Conservation (phyloP, 148 eudicot genomes). For the Cornus suecica region DNA sequence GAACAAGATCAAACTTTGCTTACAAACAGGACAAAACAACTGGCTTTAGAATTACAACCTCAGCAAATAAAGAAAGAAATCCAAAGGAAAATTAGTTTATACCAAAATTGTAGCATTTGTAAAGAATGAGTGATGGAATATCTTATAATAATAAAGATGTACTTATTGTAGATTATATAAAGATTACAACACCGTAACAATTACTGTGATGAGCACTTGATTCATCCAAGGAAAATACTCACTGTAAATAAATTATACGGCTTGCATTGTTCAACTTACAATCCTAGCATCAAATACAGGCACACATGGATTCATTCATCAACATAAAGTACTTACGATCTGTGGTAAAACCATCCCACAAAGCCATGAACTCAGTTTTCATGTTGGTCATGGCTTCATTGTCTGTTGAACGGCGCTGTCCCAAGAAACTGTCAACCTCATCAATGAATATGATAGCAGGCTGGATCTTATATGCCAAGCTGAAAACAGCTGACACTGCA, state of each 20-base stretch:
- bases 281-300: too few species aligned
- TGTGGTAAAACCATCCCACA: constrained; percentile 95
- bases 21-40: background rate
- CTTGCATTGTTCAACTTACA: too few species aligned
- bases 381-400: constrained; percentile 72
- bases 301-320: too few species aligned
- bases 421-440: constrained; percentile 86
- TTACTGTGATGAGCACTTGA: background rate
- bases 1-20: background rate
- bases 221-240: constrained; percentile 17
- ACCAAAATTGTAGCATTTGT: too few species aligned
- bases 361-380: constrained; percentile 90
- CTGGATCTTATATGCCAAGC: constrained; percentile 80
- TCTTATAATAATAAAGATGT: background rate
- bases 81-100: too few species aligned
- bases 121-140: too few species aligned
- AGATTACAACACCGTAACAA: background rate
- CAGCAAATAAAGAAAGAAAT: background rate
- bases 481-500: constrained; percentile 86
- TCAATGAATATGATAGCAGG: constrained; percentile 91
- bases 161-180: background rate
- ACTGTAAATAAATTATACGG: constrained; percentile 15
- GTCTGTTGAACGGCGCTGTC: constrained; percentile 72
- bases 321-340: constrained; percentile 51
- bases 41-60: background rate